These are phyloP conservation scores for Beauveria australis DNA, from an alignment of 2,329 filamentous ascomycete genomes.

Conservation along the genomic window DNA sequence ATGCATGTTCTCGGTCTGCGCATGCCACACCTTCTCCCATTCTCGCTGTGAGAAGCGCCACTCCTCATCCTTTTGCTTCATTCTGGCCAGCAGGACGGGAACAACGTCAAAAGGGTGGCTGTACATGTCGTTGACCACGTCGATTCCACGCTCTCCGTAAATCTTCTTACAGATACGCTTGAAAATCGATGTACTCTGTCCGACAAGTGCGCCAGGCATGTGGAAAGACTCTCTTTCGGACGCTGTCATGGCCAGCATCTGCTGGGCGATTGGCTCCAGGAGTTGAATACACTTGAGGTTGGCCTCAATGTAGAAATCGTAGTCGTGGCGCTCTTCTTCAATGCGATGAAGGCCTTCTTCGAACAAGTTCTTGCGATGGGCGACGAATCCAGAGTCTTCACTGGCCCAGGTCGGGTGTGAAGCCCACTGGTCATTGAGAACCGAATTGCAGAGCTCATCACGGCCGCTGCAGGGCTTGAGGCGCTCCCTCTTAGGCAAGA, in stretches of 20 bases:
- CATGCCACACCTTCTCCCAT: conserved; percentile 98
- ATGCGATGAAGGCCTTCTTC: conserved; percentile 94
- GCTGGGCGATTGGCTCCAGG: conserved; percentile 85
- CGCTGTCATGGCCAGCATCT: conserved; percentile 72
- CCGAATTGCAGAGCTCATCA: conserved; percentile 86
- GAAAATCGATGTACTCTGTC: conserved; percentile 93
- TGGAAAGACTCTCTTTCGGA: conserved; percentile 66
- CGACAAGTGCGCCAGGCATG: conserved; percentile 76
- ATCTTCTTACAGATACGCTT: conserved; percentile 97
- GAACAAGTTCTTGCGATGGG: conserved; percentile 91
- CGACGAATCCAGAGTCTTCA: conserved; percentile 95
- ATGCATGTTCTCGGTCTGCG: conserved; percentile 90
- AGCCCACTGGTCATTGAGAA: conserved; percentile 96
- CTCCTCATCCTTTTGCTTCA: conserved; percentile 95
- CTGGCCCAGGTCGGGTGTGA: conserved; percentile 98
- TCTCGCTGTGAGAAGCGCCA: conserved; percentile 96
- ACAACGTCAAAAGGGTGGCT: conserved; percentile 76
- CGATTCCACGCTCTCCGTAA: conserved; percentile 79
- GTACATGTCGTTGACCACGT: conserved; percentile 84
- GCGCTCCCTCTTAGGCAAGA: conserved; percentile 83
- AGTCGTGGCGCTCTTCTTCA: conserved; percentile 96
- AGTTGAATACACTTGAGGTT: conserved; percentile 93
- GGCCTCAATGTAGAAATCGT: conserved; percentile 96
- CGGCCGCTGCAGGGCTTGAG: conserved; percentile 88
- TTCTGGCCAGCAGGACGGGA: conserved; percentile 74